Evolutionary conservation across 805 yeast species (phyloP), one percentile per base, ranked within the genome.

Genomic region (Myxozyma neotropica): DNA sequence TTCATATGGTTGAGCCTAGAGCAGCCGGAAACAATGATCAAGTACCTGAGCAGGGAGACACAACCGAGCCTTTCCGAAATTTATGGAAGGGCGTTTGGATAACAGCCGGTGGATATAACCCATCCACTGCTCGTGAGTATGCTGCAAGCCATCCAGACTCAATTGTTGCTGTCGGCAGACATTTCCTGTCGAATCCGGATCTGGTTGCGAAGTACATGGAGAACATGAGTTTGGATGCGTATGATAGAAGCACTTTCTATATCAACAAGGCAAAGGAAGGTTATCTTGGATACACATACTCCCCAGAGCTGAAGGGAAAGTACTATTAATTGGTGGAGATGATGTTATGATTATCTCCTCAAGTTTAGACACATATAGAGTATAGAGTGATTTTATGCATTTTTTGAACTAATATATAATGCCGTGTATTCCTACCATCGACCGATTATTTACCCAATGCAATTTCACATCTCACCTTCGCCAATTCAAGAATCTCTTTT

Each of bases 131-230:
- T 5, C n/a, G 47, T 15, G 60, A 57, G 29, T 55, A 55, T 26
- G 59, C 60, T 4, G 60, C 52, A 12, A 45, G 49, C 17, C 61
- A 61, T 43, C 48, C 40, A 15, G 54, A 61, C 44, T 43, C 49
- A 26, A 58, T 76, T 38, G 66, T 78, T 40, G 82, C 76, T 0
- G 69, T 75, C 59, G 86, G 85, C 29, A 76, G 86, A 64, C 74
- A 72, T 57, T 83, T 77, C 70, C 76, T 80, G 48, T 72, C 85
- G 29, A 83, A 83, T 70, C 86, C 87, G 2, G 87, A 84, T 68
- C 68, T 84, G 36, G 80, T 78, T 21, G 66, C 72, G 17, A 74
- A 84, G 63, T 57, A 83, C 39, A 71, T 74, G 61, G 70, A 78
- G 33, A 77, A 77, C 31, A 53, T 70, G 40, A 76, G 76, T 44